phyloP scores from a whole-genome alignment of 2,329 filamentous ascomycete genomes.

The Neobulgaria alba region DNA sequence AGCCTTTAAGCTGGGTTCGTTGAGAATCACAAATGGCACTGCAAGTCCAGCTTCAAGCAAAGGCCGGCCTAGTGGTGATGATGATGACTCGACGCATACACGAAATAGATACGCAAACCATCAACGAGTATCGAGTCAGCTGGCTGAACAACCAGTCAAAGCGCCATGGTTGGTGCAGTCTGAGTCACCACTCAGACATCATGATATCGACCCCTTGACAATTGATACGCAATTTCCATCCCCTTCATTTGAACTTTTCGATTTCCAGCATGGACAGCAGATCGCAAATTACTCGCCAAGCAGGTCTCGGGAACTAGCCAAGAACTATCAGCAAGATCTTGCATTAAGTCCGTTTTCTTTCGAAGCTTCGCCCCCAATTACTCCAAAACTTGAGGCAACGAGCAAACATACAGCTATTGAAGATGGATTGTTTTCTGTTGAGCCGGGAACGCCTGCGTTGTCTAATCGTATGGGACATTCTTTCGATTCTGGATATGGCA shows the following conservation, averaged over 20 bases:
- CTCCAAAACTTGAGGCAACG: conserved; percentile 34
- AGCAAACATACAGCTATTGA: conserved; percentile 42
- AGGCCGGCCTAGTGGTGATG: conserved; percentile 5
- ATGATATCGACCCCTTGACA: conserved; percentile 7
- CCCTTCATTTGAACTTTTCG: conserved; percentile 14
- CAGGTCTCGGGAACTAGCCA: conserved; percentile 17
- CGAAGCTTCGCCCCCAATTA: conserved; percentile 23
- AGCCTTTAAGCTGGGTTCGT: conserved; percentile 52
- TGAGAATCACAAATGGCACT: conserved; percentile 53
- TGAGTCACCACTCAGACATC: conserved; percentile 20
- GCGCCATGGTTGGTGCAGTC: conserved; percentile 16
- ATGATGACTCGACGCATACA: neutral
- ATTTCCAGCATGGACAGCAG: conserved; percentile 10
- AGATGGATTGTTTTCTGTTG: conserved; percentile 37
- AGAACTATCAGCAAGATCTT: conserved; percentile 21
- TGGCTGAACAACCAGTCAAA: conserved; percentile 6
- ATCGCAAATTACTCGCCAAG: conserved; percentile 15
- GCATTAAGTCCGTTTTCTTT: conserved; percentile 31
- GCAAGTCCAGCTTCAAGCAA: conserved; percentile 41
- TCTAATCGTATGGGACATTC: conserved; percentile 11
- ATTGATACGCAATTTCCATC: conserved; percentile 10
- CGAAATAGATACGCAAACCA: neutral
- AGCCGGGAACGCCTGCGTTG: conserved; percentile 15
- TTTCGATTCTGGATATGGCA: conserved; percentile 21
- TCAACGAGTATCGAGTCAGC: neutral